Conservation (phyloP, 805 yeast species). For the Myxozyma vanderwaltii region DNA sequence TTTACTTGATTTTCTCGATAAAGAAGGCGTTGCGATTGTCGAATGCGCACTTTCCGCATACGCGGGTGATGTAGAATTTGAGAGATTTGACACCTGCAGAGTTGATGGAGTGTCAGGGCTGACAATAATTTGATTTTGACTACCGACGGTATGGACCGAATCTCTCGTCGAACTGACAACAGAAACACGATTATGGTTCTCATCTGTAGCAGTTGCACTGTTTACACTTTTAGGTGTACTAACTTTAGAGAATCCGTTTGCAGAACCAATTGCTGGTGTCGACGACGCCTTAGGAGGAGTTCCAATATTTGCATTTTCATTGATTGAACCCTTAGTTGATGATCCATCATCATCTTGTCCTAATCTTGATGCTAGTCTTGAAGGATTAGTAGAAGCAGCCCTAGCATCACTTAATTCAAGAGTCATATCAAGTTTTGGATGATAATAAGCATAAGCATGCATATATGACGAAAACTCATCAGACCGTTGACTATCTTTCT, state of each 20-base stretch:
- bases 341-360: background rate
- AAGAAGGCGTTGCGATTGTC: background rate
- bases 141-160: background rate
- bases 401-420: constrained; percentile 30
- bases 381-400: background rate
- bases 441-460: constrained; percentile 30
- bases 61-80: background rate
- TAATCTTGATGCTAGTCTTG: constrained; percentile 3
- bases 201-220: no score
- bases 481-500: background rate
- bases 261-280: background rate
- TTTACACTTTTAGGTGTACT: no score
- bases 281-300: background rate
- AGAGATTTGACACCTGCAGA: background rate
- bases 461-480: constrained; percentile 16
- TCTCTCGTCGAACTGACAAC: background rate
- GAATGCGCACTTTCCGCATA: background rate
- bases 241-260: background rate
- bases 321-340: background rate
- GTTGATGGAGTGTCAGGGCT: background rate
- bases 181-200: background rate
- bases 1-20: constrained; percentile 8
- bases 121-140: background rate
- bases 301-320: background rate
- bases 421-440: constrained; percentile 34